phyloP scores from a whole-genome alignment of 495 filamentous ascomycete species.

The Podospora didyma region DNA sequence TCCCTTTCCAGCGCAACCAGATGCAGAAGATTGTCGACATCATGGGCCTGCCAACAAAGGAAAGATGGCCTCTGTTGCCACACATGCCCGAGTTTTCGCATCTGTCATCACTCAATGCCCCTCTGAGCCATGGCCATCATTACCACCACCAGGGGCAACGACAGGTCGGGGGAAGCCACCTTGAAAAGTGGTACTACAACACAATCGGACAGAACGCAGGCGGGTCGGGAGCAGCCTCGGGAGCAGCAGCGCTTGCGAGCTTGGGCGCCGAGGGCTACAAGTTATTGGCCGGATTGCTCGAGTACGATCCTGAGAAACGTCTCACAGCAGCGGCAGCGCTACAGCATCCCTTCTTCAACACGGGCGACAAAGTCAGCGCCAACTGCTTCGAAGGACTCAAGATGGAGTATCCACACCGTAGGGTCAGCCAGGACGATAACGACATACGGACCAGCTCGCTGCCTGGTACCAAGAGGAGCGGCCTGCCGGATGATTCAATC shows the following conservation, averaged over 20 bases:
- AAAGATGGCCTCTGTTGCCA: constrained; percentile 78
- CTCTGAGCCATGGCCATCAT: constrained; percentile 39
- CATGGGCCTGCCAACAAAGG: constrained; percentile 83
- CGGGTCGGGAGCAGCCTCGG: constrained; percentile 31
- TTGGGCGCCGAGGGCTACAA: constrained; percentile 77
- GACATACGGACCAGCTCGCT: constrained; percentile 85
- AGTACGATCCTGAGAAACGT: constrained; percentile 88
- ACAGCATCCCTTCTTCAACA: constrained; percentile 80
- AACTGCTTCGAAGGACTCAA: constrained; percentile 91
- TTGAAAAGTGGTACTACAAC: constrained; percentile 57
- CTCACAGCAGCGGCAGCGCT: constrained; percentile 82
- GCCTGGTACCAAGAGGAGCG: constrained; percentile 88
- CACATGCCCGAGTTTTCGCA: constrained; percentile 80
- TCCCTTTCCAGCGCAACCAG: constrained; percentile 96
- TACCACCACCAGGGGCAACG: constrained; percentile 46
- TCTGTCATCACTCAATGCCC: constrained; percentile 58
- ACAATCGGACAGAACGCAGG: constrained; percentile 48
- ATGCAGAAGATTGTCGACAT: constrained; percentile 99
- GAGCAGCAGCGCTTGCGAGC: constrained; percentile 36
- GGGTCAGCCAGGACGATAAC: constrained; percentile 90
- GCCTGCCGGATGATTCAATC: constrained; percentile 77
- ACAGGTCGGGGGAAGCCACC: constrained; percentile 27
- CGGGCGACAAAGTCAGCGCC: constrained; percentile 56
- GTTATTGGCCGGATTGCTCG: constrained; percentile 73
- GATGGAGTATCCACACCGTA: constrained; percentile 81